Evolutionary conservation across 805 yeast genomes (phyloP).

Genomic region (Candida boidinii): DNA sequence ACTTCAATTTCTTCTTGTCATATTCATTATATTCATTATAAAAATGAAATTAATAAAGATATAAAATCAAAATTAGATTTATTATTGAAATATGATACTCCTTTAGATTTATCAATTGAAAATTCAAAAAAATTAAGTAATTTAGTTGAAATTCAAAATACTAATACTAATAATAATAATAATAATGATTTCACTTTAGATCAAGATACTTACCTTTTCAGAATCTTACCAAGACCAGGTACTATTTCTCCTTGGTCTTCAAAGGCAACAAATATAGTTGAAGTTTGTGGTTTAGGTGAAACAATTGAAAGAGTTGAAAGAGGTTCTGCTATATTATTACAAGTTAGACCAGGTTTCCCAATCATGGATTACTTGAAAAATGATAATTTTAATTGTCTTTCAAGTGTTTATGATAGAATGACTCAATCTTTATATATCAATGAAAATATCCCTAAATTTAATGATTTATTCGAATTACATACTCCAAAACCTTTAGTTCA

Average conservation of each 20-base stretch:
- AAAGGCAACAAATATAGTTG: slow-evolving; percentile 91
- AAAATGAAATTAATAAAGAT: slow-evolving; percentile 27
- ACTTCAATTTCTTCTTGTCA: slow-evolving; percentile 64
- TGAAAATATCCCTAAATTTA: slow-evolving; percentile 51
- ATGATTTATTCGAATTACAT: slow-evolving; percentile 72
- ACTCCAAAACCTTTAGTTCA: slow-evolving; percentile 75
- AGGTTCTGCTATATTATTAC: slow-evolving; percentile 69
- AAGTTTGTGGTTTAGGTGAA: slow-evolving; percentile 73
- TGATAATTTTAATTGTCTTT: slow-evolving; percentile 44
- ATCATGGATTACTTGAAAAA: slow-evolving; percentile 44
- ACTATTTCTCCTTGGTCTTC: slow-evolving; percentile 99
- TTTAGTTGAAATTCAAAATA: slow-evolving; percentile 12
- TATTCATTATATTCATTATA: slow-evolving; percentile 72
- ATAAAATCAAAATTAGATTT: slow-evolving; percentile 43
- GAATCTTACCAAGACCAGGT: slow-evolving; percentile 87
- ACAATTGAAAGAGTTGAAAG: slow-evolving; percentile 82
- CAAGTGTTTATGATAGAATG: slow-evolving; percentile 87
- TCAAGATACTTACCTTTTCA: slow-evolving; percentile 46
- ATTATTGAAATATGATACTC: slow-evolving; percentile 67
- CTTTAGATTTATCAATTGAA: slow-evolving; percentile 44
- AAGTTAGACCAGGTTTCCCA: slow-evolving; percentile 66
- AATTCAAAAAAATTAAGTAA: slow-evolving; percentile 12
- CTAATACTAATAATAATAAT: too few species aligned
- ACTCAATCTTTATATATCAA: slow-evolving; percentile 62
- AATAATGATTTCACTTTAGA: too few species aligned